Base-by-base conservation (phyloP, 179 eudicot genomes). In the Carnegiea gigantea region DNA sequence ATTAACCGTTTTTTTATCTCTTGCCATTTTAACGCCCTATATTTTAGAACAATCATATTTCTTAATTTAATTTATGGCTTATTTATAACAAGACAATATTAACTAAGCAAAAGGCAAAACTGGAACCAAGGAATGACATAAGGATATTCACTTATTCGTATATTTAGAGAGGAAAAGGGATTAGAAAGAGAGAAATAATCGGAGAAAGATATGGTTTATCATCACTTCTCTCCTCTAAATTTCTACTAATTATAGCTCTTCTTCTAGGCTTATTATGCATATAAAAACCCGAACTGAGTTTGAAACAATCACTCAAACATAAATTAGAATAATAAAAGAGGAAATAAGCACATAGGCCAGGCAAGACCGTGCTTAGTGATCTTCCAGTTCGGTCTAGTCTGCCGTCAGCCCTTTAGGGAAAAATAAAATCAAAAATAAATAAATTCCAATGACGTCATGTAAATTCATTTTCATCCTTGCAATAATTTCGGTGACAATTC, bases 311-410 rank as follows among this genome's bases (percentile, higher is more conserved):
- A 62, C 1, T 62, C 9, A 62, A 62, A 62, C 9, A 62, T 62
- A 62, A 62, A 21, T n/a, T 18, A 21, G 26, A 59, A 62, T 62
- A 62, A 23, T 21, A 62, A 21, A 23, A 21, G 13, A 62, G 1
- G 57, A 21, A 62, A 21, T 21, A 62, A 62, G 20, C 17, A 3
- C 28, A 62, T 23, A 23, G 68, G 68, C 68, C 2, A 62, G 68
- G 68, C 68, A 21, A 62, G 68, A 62, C 68, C 68, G 68, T 62
- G 24, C 68, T 62, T n/a, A 62, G 11, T 62, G 20, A n/a, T 62
- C 20, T 10, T 62, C 24, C 68, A 23, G 68, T 62, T 62, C 68
- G 68, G 28, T 62, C 68, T 62, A 9, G 68, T 62, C 68, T 62
- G 68, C 68, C 68, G 2, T n/a, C 1, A 21, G n/a, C 60, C 60